Conservation (phyloP, 2,329 filamentous ascomycete genomes). For the Chaetomiaceae sp. region DNA sequence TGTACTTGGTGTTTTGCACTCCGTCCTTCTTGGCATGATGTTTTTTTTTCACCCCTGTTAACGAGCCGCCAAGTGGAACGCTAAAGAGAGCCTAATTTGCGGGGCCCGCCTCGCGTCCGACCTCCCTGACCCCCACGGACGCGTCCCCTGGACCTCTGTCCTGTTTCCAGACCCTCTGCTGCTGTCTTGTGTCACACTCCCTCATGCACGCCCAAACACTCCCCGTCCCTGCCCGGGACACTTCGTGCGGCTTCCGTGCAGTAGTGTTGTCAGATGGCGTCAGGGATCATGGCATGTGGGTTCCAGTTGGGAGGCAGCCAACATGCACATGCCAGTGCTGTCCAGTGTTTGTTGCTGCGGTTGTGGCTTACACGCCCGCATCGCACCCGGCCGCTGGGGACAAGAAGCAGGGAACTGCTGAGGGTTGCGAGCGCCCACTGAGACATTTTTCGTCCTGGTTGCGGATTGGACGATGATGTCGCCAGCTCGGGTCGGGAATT, state of each 20-base stretch:
- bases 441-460: no score
- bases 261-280: neutral
- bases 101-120: no score
- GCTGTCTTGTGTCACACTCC: no score
- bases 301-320: neutral
- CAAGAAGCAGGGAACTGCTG: no score
- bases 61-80: neutral
- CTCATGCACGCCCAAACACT: no score
- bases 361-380: neutral
- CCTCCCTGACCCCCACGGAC: neutral
- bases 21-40: neutral
- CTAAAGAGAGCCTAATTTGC: neutral
- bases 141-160: neutral
- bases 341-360: neutral
- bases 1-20: neutral
- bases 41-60: neutral
- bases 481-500: no score
- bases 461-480: no score
- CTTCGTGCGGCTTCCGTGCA: neutral
- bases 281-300: neutral
- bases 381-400: no score
- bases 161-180: no score
- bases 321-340: neutral
- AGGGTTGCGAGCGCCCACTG: no score
- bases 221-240: neutral